These are phyloP conservation scores for Buxus sempervirens DNA, from an alignment of 164 flowering plant genomes.

Conservation along the genomic window DNA sequence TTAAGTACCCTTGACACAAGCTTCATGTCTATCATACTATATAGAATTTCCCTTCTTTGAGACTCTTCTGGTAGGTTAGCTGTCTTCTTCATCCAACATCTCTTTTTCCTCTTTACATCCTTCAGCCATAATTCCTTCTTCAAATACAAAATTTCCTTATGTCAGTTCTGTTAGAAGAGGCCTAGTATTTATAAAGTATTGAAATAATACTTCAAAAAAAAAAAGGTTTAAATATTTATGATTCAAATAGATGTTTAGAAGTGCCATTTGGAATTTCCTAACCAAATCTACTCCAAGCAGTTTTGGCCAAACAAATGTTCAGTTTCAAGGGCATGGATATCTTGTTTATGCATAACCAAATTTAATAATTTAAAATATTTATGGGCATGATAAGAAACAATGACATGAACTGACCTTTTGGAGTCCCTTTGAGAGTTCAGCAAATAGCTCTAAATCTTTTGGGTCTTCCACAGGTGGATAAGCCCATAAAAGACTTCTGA, in stretches of 20 bases:
- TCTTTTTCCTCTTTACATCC: slow-evolving; percentile 34
- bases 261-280: too few species aligned
- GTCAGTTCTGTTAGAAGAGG: background rate
- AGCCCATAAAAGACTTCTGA: slow-evolving; percentile 22
- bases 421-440: slow-evolving; percentile 30
- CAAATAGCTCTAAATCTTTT: slow-evolving; percentile 37
- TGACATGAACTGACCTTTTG: slow-evolving; percentile 30
- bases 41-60: slow-evolving; percentile 27
- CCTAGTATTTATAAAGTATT: too few species aligned
- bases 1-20: slow-evolving; percentile 41
- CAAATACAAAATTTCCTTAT: slow-evolving; percentile 2
- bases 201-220: too few species aligned
- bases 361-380: background rate
- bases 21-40: slow-evolving; percentile 43
- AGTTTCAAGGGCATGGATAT: background rate
- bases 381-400: background rate
- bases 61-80: slow-evolving; percentile 21
- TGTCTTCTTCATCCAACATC: slow-evolving; percentile 41
- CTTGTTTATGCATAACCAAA: background rate
- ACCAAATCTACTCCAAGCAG: too few species aligned
- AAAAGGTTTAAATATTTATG: too few species aligned
- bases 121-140: slow-evolving; percentile 45
- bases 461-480: slow-evolving; percentile 49
- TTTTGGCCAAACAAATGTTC: too few species aligned
- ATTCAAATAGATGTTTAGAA: too few species aligned